A percentile compares a stretch with the other conserved stretches of the same genome.
phyloP scores from a whole-genome alignment of 169 alveolate species.

The Cryptosporidium tyzzeri region DNA sequence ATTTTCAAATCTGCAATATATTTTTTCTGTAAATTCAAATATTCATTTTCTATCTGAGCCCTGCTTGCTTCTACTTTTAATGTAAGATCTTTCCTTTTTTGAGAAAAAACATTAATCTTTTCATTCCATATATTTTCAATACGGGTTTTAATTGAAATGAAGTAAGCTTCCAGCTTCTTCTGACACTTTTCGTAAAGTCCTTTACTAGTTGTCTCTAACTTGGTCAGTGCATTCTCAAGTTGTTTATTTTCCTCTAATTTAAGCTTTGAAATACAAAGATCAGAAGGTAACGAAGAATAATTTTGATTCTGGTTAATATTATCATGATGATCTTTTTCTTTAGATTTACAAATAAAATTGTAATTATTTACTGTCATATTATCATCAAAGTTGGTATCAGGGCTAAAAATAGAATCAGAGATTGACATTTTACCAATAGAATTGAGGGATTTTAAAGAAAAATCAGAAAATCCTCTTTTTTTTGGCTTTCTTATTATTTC shows the following conservation, averaged over 20 bases:
- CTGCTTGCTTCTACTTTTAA: constrained; percentile 26
- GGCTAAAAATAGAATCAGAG: not conserved
- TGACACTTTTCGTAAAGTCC: constrained; percentile 15
- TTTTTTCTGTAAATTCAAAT: constrained; percentile 1
- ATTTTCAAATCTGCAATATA: constrained; percentile 1
- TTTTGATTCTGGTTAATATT: not conserved
- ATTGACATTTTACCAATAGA: constrained; percentile 22
- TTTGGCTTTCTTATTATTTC: not conserved
- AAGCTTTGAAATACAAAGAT: constrained; percentile 25
- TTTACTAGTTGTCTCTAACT: constrained; percentile 16
- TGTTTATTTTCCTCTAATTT: constrained; percentile 40
- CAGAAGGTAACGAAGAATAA: not conserved
- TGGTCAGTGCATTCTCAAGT: constrained; percentile 14
- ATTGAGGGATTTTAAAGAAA: not conserved
- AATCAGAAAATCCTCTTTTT: not conserved
- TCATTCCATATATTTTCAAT: constrained; percentile 37
- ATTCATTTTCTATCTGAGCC: constrained; percentile 30
- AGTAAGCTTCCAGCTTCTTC: constrained; percentile 39
- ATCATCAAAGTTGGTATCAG: constrained; percentile 15
- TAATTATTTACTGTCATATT: constrained; percentile 17
- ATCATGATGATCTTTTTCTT: not conserved
- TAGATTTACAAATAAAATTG: not conserved
- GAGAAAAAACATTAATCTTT: constrained; percentile 1
- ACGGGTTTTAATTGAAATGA: not conserved
- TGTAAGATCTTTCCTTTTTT: constrained; percentile 25